These are phyloP conservation scores for Amanita bisporigera DNA, from an alignment of 1,284 basidiomycete genomes.

Conservation along the genomic window DNA sequence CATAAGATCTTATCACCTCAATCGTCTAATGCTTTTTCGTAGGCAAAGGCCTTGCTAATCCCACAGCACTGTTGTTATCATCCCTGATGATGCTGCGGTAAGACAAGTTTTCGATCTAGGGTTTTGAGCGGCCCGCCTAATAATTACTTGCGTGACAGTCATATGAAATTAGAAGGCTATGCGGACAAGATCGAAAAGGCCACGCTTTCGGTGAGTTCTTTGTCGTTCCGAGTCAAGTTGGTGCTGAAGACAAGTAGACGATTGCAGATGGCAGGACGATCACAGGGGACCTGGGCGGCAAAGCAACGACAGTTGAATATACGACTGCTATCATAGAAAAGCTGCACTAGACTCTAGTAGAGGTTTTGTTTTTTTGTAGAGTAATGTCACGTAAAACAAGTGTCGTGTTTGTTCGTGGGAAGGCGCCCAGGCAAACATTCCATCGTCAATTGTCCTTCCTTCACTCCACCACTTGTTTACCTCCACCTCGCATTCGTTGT, in stretches of 20 bases:
- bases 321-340: slow-evolving; percentile 86
- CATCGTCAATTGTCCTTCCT: slow-evolving; percentile 49
- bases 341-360: slow-evolving; percentile 59
- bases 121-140: slow-evolving; percentile 18
- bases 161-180: slow-evolving; percentile 91
- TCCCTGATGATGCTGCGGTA: slow-evolving; percentile 97
- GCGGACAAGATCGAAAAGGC: slow-evolving; percentile 95
- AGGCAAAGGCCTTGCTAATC: slow-evolving; percentile 98
- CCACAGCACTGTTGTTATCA: slow-evolving; percentile 93
- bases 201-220: slow-evolving; percentile 70
- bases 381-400: not conserved
- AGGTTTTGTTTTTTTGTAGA: slow-evolving; percentile 9
- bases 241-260: slow-evolving; percentile 58
- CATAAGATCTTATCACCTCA: slow-evolving; percentile 25
- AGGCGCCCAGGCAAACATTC: slow-evolving; percentile 21
- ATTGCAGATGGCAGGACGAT: slow-evolving; percentile 95
- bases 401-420: slow-evolving; percentile 30
- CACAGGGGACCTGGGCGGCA: slow-evolving; percentile 93
- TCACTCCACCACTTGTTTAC: slow-evolving; percentile 51
- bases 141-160: slow-evolving; percentile 55
- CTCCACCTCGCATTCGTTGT: slow-evolving; percentile 55
- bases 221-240: slow-evolving; percentile 22
- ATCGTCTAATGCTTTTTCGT: slow-evolving; percentile 16
- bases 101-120: slow-evolving; percentile 33
- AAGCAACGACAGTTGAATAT: slow-evolving; percentile 87